Base-by-base conservation (phyloP, 768 basidiomycete genomes). In the Pisolithus albus region DNA sequence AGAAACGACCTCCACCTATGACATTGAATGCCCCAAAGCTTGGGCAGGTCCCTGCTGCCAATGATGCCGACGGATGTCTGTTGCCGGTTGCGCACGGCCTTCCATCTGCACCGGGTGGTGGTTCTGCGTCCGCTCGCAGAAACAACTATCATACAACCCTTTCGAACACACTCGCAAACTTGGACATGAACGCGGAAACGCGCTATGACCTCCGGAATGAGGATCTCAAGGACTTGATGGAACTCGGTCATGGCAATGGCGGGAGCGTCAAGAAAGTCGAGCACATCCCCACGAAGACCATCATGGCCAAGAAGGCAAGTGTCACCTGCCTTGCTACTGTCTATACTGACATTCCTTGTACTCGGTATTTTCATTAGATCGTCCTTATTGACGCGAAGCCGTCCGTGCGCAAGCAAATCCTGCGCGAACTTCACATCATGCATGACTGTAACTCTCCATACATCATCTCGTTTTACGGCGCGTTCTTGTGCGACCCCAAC, bases 381-480 rank as follows among this genome's bases (percentile, higher is more conserved):
- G 92, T 96, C 26, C 82, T 94, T 55, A 95, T 96, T 67, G 92
- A 95, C 70, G 93, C 92, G 28, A 97, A 97, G 66, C 95, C 93
- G 9, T 81, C 91, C 2, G 92, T 98, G 30, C 79, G 94, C 56
- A 99, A 98, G 67, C 96, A 99, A 72, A 98, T 99, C 61, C 76
- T 98, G 36, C 86, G 96, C 47, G 96, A 99, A 66, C 75, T 99
- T 58, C 95, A 97, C 61, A 98, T 99, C 75, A 95, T 98, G 95
- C 92, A 97, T 68, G 89, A 96, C 70, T 98, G 95, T 71, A 78
- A 86, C 58, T 94, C 91, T 7, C 81, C 79, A 50, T 90, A 92
- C 68, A 99, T 99, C 66, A 88, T 99, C 61, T 93, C 90, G 0
- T 99, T 97, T 74, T 94, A 87, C 65, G 96, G 96, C 55, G 96